Conservation (phyloP, 345 rosid species). For the Anastatica hierochuntica region DNA sequence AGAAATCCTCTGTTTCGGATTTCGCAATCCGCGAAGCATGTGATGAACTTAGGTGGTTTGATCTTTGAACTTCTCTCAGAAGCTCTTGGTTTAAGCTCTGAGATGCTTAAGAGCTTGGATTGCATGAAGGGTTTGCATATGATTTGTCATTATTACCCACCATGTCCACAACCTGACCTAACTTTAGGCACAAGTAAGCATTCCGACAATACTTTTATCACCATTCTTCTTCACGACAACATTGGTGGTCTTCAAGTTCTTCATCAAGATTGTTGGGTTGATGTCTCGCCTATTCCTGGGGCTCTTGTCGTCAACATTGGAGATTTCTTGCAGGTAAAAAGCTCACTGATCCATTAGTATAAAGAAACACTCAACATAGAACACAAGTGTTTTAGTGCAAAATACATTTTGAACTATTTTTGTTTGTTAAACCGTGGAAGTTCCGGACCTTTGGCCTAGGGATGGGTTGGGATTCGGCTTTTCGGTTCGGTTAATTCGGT, state of each 20-base stretch:
- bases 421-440: no score
- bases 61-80: constrained; percentile 33
- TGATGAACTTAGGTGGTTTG: constrained; percentile 23
- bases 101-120: constrained; percentile 22
- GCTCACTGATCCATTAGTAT: background rate
- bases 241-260: constrained; percentile 44
- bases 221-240: constrained; percentile 38
- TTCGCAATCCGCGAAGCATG: constrained; percentile 20
- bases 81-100: constrained; percentile 32
- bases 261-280: constrained; percentile 32
- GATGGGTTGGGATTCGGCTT: no score
- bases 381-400: background rate
- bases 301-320: constrained; percentile 31
- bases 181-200: constrained; percentile 29
- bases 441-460: no score
- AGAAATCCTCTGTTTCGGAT: background rate
- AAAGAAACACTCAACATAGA: no score
- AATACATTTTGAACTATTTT: background rate
- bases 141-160: constrained; percentile 34
- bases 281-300: constrained; percentile 26
- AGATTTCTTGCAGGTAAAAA: constrained; percentile 28
- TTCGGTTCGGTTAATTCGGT: no score
- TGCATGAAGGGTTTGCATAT: constrained; percentile 19
- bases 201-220: constrained; percentile 26
- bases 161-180: constrained; percentile 41